Conservation (phyloP, 768 basidiomycete genomes). For the Lactarius pseudohatsudake region DNA sequence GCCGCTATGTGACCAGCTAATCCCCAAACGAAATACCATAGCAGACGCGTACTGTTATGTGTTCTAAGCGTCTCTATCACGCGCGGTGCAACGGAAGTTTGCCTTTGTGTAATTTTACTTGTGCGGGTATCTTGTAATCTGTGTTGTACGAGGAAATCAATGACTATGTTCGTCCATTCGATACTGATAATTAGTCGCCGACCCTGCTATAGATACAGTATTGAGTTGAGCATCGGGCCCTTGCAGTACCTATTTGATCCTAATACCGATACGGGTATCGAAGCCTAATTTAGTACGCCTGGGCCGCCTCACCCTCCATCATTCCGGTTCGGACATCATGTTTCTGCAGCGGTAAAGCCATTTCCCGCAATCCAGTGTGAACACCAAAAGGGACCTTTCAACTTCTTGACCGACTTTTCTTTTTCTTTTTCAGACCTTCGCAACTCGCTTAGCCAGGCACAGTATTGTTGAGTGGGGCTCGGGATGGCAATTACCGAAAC, state of each 20-base stretch:
- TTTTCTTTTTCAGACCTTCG: not conserved
- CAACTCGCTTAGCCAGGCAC: not conserved
- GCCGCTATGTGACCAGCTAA: not conserved
- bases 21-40: not conserved
- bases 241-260: not conserved
- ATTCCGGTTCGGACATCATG: not conserved
- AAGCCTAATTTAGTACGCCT: no score
- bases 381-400: no score
- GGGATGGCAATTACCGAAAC: not conserved
- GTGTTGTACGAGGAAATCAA: not conserved
- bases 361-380: not conserved
- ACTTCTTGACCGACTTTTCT: not conserved
- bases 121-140: not conserved
- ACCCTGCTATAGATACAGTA: not conserved
- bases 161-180: no score
- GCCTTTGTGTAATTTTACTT: not conserved
- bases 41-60: slow-evolving; percentile 4
- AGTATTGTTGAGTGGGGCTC: not conserved
- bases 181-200: no score
- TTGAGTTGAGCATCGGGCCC: not conserved
- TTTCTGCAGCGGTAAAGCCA: not conserved
- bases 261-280: not conserved
- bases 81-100: not conserved
- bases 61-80: not conserved
- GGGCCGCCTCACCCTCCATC: no score